A percentile compares a stretch with the other conserved stretches of the same genome.
These are phyloP conservation scores for Acanthochlamys bracteata DNA, from an alignment of 106 monocot species.

Conservation along the genomic window DNA sequence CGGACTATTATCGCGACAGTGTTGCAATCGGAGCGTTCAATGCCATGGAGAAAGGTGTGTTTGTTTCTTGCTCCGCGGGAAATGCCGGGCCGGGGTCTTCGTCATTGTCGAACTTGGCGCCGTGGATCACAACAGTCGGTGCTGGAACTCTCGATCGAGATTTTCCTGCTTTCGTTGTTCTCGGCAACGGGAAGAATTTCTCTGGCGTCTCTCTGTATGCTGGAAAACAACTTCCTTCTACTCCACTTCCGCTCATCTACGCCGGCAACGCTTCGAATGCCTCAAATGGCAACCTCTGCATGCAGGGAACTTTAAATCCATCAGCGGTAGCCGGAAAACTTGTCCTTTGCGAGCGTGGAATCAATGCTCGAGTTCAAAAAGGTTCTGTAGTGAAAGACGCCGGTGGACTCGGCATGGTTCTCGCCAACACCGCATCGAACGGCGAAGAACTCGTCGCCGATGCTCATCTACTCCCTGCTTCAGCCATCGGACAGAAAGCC, in stretches of 20 bases:
- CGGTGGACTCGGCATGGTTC: constrained; percentile 84
- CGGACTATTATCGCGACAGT: constrained; percentile 80
- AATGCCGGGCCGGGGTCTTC: constrained; percentile 65
- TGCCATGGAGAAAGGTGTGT: constrained; percentile 79
- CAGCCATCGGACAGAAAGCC: constrained; percentile 57
- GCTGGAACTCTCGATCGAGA: constrained; percentile 93
- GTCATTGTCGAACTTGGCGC: constrained; percentile 77
- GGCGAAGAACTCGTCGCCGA: constrained; percentile 99
- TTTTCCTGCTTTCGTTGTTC: constrained; percentile 64
- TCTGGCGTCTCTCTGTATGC: constrained; percentile 87
- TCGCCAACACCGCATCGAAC: constrained; percentile 73
- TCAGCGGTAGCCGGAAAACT: constrained; percentile 82
- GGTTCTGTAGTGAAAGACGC: constrained; percentile 72
- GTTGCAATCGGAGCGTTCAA: constrained; percentile 80
- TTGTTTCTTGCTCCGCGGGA: constrained; percentile 93
- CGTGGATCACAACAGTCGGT: constrained; percentile 96
- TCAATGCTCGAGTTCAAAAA: constrained; percentile 82
- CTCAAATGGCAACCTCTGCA: constrained; percentile 72
- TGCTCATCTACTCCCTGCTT: constrained; percentile 76
- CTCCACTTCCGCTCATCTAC: constrained; percentile 50
- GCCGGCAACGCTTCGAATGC: constrained; percentile 88
- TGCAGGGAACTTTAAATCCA: constrained; percentile 68
- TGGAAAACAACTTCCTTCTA: constrained; percentile 36
- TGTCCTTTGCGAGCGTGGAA: constrained; percentile 84
- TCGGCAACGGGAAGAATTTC: constrained; percentile 80